Base-by-base conservation (phyloP, 805 yeast genomes). In the Suhomyces emberorum region DNA sequence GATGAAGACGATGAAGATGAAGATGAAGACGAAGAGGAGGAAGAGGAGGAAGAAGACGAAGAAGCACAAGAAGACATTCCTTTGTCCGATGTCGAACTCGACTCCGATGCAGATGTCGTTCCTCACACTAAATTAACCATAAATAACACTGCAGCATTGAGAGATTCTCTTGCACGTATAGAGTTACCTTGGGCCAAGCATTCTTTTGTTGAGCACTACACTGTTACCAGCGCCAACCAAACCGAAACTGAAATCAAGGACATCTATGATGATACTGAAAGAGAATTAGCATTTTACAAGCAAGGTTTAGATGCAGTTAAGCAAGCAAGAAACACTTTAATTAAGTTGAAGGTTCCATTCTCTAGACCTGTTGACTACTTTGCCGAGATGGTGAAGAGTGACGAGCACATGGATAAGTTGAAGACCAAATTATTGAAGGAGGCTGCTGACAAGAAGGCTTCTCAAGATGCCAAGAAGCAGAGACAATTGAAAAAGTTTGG, bases 341-440 rank as follows among this genome's bases (percentile, higher is more conserved):
- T 79, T 38, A 79, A 79, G 53, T 73, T 85, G 47, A 81, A 82
- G 55, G 79, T 91, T 21, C 88, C 96, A 42, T 93, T 93, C 60
- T 73, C 95, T 19, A 79, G 98, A 61, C 99, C 99, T 24, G 68
- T 77, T 53, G 98, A 93, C 59, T 93, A 87, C 62, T 93, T 93
- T 67, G 99, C 98, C 14, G 98, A 93, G 65, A 93, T 93, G 98
- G 86, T 88, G 42, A 93, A 93, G 69, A 82, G 89, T 37, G 98
- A 93, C 62, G 96, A 88, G 61, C 99, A 93, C 63, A 93, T 93
- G 98, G 96, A 88, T 55, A 86, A 79, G 64, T 75, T 93, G 56
- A 88, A 87, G 72, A 67, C 71, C 54, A 88, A 86, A 63, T 73
- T 91, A 50, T 72, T 88, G 29, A 74, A 78, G 46, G 96, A 88